Evolutionary conservation across 2,329 filamentous ascomycete genomes (phyloP).

Genomic region (Amphichorda felina): DNA sequence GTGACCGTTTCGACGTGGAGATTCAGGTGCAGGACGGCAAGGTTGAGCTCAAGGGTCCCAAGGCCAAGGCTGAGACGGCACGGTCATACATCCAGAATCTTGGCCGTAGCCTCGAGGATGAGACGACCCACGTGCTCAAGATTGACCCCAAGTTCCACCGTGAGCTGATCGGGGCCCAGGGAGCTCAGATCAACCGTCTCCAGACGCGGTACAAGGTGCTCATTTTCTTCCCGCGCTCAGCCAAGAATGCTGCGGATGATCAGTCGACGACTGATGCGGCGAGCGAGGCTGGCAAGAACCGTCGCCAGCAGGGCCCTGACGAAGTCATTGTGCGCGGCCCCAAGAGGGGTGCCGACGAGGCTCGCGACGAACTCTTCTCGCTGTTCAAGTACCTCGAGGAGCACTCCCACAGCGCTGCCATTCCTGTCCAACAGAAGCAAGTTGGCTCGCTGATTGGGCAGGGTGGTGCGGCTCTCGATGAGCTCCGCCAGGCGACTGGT

Average conservation of each 20-base stretch:
- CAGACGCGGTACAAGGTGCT: conserved; percentile 89
- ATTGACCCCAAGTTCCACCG: conserved; percentile 90
- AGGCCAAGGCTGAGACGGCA: conserved; percentile 83
- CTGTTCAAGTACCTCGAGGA: conserved; percentile 84
- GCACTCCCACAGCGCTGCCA: conserved; percentile 66
- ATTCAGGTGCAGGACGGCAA: conserved; percentile 90
- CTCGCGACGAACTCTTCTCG: conserved; percentile 81
- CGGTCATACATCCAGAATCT: conserved; percentile 72
- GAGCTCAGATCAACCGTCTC: conserved; percentile 79
- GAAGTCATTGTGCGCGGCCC: conserved; percentile 88
- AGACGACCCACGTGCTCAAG: conserved; percentile 77
- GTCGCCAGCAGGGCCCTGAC: conserved; percentile 66
- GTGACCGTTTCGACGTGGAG: conserved; percentile 56
- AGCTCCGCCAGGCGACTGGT: conserved; percentile 71
- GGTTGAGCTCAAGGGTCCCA: conserved; percentile 90
- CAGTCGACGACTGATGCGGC: conserved; percentile 55
- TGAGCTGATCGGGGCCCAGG: conserved; percentile 82
- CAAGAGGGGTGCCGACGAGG: conserved; percentile 84
- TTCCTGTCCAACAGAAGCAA: conserved; percentile 83
- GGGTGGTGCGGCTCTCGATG: conserved; percentile 82
- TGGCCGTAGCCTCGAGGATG: conserved; percentile 77
- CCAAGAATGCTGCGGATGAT: conserved; percentile 55
- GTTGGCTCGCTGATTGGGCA: conserved; percentile 89
- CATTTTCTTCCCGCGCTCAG: conserved; percentile 77
- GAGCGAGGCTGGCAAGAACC: conserved; percentile 55